These are phyloP conservation scores for Epichloe bromicola DNA, from an alignment of 2,329 filamentous ascomycete species.

Conservation along the genomic window DNA sequence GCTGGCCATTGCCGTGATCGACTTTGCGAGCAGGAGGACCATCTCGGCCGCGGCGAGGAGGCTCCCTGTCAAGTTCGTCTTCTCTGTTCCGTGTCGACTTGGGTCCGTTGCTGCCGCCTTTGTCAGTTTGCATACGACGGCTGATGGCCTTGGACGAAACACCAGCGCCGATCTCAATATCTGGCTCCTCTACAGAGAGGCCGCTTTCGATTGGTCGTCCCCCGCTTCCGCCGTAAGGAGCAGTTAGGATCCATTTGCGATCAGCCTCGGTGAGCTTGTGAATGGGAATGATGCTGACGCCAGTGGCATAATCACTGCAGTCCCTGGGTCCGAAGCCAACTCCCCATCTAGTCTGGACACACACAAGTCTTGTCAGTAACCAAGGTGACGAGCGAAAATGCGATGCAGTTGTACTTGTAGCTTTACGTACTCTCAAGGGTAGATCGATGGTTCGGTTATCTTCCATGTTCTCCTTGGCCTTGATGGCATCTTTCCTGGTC, in stretches of 20 bases:
- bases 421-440: constrained; percentile 51
- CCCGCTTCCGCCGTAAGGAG: constrained; percentile 90
- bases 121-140: constrained; percentile 56
- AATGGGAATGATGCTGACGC: constrained; percentile 88
- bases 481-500: constrained; percentile 70
- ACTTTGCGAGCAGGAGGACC: constrained; percentile 6
- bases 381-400: not conserved
- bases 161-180: constrained; percentile 95
- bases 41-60: constrained; percentile 17
- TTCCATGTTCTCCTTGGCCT: constrained; percentile 80
- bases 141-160: constrained; percentile 86
- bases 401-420: not conserved
- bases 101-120: constrained; percentile 50
- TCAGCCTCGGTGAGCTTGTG: constrained; percentile 88
- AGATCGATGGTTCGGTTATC: constrained; percentile 58
- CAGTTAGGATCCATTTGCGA: constrained; percentile 91
- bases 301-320: constrained; percentile 89
- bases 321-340: constrained; percentile 94
- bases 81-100: constrained; percentile 43
- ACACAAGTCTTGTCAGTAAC: constrained; percentile 7
- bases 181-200: constrained; percentile 88
- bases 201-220: constrained; percentile 68
- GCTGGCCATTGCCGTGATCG: constrained; percentile 11
- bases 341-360: constrained; percentile 73
- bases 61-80: constrained; percentile 16